phyloP scores from a whole-genome alignment of 225 moss, liverwort and hornwort species.

The Polytrichum formosum region DNA sequence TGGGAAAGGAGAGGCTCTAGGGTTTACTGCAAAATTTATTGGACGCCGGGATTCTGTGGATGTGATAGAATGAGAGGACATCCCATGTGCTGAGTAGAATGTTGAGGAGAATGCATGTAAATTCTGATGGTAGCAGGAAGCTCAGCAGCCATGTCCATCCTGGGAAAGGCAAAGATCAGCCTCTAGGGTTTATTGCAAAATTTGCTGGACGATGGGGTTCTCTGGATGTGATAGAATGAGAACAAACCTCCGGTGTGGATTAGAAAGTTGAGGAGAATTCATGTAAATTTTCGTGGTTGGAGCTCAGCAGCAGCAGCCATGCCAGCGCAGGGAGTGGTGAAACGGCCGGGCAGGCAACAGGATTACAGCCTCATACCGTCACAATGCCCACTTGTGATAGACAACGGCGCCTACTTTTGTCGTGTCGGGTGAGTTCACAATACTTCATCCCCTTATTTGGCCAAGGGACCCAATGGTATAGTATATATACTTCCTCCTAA shows the following conservation, averaged over 20 bases:
- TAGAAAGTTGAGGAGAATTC: neutral
- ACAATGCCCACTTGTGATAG: slow-evolving; percentile 68
- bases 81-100: neutral
- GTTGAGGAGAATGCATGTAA: neutral
- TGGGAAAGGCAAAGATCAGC: neutral
- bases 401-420: slow-evolving; percentile 86
- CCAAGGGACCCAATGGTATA: neutral
- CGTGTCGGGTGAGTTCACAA: slow-evolving; percentile 69
- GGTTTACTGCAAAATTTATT: too few species aligned
- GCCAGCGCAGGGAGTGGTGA: slow-evolving; percentile 26
- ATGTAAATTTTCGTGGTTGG: neutral
- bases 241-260: too few species aligned
- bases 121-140: too few species aligned
- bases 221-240: too few species aligned
- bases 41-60: too few species aligned
- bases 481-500: neutral
- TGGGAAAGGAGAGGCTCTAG: neutral
- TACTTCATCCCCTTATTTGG: neutral
- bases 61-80: too few species aligned
- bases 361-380: slow-evolving; percentile 57
- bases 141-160: slow-evolving; percentile 24
- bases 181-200: too few species aligned
- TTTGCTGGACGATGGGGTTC: too few species aligned
- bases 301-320: slow-evolving; percentile 10
- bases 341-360: slow-evolving; percentile 58